Percentiles rank a stretch among this genome's conserved stretches.
These are phyloP conservation scores for Fusarium odoratissimum DNA, from an alignment of 2,329 filamentous ascomycete genomes.

Conservation along the genomic window DNA sequence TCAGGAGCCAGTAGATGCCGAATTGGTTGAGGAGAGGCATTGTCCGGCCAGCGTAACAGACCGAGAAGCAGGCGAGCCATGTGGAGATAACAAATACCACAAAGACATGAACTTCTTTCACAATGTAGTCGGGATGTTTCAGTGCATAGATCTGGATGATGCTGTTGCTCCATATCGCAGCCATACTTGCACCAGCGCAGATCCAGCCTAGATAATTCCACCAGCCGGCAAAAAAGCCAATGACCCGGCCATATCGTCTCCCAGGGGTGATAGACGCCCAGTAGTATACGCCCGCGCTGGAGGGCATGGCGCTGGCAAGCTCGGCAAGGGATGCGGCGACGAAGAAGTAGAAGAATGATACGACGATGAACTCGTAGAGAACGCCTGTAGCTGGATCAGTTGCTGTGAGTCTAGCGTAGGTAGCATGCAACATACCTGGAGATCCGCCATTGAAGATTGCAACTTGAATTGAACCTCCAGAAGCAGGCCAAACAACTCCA, in stretches of 20 bases:
- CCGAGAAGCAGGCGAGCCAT: rapidly evolving
- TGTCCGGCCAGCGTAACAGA: not conserved
- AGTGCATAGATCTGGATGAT: not conserved
- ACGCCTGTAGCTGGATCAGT: rapidly evolving
- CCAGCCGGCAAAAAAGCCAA: not conserved
- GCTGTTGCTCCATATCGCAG: not conserved
- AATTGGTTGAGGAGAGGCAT: not conserved
- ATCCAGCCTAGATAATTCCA: not conserved
- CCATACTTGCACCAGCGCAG: not conserved
- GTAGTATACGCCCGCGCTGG: not conserved
- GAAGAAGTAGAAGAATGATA: not conserved
- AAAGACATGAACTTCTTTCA: not conserved
- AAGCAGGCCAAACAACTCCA: not conserved
- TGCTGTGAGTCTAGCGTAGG: rapidly evolving
- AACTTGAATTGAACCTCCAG: not conserved
- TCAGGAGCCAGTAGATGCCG: not conserved
- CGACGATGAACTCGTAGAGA: not conserved
- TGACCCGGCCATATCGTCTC: not conserved
- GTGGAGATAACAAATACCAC: not conserved
- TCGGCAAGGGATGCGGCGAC: not conserved
- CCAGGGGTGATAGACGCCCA: not conserved
- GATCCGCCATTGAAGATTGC: not conserved
- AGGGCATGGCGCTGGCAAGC: not conserved
- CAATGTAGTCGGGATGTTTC: not conserved
- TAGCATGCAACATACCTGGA: rapidly evolving